phyloP scores from a whole-genome alignment of 2,329 filamentous ascomycete species.

The Arachnopeziza araneosa region DNA sequence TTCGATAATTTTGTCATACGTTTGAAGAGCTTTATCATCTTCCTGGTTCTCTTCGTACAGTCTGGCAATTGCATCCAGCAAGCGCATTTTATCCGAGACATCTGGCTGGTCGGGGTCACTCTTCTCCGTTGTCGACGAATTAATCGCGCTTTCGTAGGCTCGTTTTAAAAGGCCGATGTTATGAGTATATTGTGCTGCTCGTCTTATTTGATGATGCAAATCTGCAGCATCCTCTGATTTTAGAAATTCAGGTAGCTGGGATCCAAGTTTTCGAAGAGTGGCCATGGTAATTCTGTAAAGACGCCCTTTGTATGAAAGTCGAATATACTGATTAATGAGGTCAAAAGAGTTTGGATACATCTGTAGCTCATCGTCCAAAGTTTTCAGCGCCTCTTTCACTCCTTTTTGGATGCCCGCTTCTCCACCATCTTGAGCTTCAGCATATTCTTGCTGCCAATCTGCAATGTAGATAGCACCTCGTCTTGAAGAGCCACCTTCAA shows the following conservation, averaged over 20 bases:
- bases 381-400: neutral
- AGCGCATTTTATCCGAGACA: neutral
- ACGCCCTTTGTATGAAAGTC: neutral
- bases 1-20: neutral
- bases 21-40: neutral
- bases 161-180: neutral
- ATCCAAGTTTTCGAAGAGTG: neutral
- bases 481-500: neutral
- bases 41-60: slow-evolving; percentile 2
- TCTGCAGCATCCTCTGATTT: neutral
- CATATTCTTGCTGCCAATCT: neutral
- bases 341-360: neutral
- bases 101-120: neutral
- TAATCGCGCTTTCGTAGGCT: slow-evolving; percentile 2
- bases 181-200: neutral
- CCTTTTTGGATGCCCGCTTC: neutral
- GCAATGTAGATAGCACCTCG: neutral
- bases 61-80: neutral
- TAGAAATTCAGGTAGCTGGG: slow-evolving; percentile 1
- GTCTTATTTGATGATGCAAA: neutral
- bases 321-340: neutral
- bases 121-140: neutral
- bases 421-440: neutral
- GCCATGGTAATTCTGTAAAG: neutral
- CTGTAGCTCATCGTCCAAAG: neutral